A percentile compares a stretch with the other conserved stretches of the same genome.
These are phyloP conservation scores for Passalora sequoiae DNA, from an alignment of 2,329 filamentous ascomycete species.

Conservation along the genomic window DNA sequence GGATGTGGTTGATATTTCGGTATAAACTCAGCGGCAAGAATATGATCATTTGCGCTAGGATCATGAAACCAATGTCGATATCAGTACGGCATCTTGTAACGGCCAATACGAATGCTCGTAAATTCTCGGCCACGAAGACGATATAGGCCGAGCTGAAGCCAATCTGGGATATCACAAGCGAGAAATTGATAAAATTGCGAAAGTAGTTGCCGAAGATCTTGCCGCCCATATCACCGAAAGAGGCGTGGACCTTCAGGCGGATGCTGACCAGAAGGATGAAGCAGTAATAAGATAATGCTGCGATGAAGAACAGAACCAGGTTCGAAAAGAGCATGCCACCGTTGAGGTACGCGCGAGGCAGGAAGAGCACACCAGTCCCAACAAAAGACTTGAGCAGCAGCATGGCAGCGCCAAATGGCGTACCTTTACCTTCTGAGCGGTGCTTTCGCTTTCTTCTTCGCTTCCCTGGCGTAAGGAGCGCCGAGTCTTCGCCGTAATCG, in stretches of 20 bases:
- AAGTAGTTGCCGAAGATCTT: slow-evolving; percentile 87
- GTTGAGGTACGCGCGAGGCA: slow-evolving; percentile 88
- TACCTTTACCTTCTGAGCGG: slow-evolving; percentile 70
- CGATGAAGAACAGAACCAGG: slow-evolving; percentile 78
- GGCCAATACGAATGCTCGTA: slow-evolving; percentile 89
- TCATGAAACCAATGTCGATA: slow-evolving; percentile 83
- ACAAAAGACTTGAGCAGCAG: slow-evolving; percentile 96
- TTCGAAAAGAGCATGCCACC: slow-evolving; percentile 98
- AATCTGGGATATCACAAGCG: slow-evolving; percentile 91
- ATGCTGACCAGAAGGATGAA: slow-evolving; percentile 90
- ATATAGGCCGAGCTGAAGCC: slow-evolving; percentile 94
- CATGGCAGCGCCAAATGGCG: slow-evolving; percentile 71
- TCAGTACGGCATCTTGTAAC: slow-evolving; percentile 81
- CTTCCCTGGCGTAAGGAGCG: slow-evolving; percentile 65
- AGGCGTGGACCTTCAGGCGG: slow-evolving; percentile 79
- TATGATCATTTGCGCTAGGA: slow-evolving; percentile 89
- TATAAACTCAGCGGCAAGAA: slow-evolving; percentile 92
- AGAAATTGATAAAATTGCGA: slow-evolving; percentile 78
- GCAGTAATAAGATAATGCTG: slow-evolving; percentile 88
- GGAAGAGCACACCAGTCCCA: slow-evolving; percentile 88
- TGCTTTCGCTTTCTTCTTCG: slow-evolving; percentile 71
- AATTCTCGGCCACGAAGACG: slow-evolving; percentile 91
- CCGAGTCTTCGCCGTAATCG: slow-evolving; percentile 82
- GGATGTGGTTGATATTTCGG: slow-evolving; percentile 94
- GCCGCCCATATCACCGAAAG: slow-evolving; percentile 94